Conservation (phyloP, 2,329 filamentous ascomycete species). For the Epichloe brachyelytri region DNA sequence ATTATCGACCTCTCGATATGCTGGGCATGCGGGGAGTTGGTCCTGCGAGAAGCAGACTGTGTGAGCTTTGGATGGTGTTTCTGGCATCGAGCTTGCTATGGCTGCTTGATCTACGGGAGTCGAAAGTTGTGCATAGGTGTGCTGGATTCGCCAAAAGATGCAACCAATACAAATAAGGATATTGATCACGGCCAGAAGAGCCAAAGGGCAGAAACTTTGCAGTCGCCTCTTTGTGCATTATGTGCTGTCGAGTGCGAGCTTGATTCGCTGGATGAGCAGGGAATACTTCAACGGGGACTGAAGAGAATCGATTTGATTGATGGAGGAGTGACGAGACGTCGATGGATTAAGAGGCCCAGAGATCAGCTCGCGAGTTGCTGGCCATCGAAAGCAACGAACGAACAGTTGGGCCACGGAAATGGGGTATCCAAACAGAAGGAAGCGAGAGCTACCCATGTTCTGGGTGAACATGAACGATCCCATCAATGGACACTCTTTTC, state of each 20-base stretch:
- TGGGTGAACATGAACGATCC: conserved; percentile 40
- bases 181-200: conserved; percentile 3
- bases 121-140: conserved; percentile 24
- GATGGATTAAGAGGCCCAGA: conserved; percentile 24
- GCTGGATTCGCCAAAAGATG: conserved; percentile 19
- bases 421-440: conserved; percentile 8
- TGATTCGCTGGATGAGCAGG: conserved; percentile 18
- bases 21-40: conserved; percentile 43
- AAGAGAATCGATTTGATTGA: conserved; percentile 30
- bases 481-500: conserved; percentile 31
- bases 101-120: conserved; percentile 39
- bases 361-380: background rate
- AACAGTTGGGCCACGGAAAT: background rate
- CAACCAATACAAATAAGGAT: conserved; percentile 12
- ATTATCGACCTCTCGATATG: conserved; percentile 42
- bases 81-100: conserved; percentile 44
- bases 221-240: conserved; percentile 35
- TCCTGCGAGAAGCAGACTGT: conserved; percentile 39
- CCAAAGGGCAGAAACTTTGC: conserved; percentile 27
- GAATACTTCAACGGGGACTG: conserved; percentile 28
- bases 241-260: conserved; percentile 30
- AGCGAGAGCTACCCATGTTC: conserved; percentile 21
- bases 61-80: conserved; percentile 49
- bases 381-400: background rate
- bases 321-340: conserved; percentile 31